Evolutionary conservation across 2,329 filamentous ascomycete species (phyloP).

Genomic region (Botrytis galanthina): DNA sequence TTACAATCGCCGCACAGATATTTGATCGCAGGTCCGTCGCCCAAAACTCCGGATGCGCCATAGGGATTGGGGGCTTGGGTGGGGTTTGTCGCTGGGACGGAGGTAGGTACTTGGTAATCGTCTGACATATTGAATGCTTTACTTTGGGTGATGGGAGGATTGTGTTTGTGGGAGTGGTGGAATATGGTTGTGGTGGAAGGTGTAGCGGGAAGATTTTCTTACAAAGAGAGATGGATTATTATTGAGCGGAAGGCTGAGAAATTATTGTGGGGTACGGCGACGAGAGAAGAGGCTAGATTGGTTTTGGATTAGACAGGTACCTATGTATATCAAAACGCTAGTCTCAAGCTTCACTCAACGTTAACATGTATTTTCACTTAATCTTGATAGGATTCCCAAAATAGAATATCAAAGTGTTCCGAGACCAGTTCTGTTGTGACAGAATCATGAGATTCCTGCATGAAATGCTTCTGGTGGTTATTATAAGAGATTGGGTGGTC

Average conservation of each 20-base stretch:
- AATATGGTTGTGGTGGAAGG: not conserved
- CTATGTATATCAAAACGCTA: not conserved
- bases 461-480: not conserved
- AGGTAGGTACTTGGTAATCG: constrained; percentile 19
- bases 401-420: not conserved
- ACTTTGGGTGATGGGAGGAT: not conserved
- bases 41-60: constrained; percentile 33
- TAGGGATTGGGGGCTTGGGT: constrained; percentile 35
- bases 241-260: not conserved
- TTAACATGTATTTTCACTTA: too few relatives aligned
- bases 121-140: constrained; percentile 1
- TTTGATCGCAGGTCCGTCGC: constrained; percentile 57
- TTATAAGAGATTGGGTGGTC: not conserved
- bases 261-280: constrained; percentile 9
- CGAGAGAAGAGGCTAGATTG: not conserved
- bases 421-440: not conserved
- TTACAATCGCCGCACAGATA: constrained; percentile 86
- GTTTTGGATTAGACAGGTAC: not conserved
- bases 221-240: constrained; percentile 3
- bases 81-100: not conserved
- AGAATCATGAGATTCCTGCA: not conserved
- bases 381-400: not conserved
- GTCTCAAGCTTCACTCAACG: not conserved
- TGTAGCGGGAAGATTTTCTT: constrained; percentile 10
- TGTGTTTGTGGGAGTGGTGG: not conserved